Conservation (phyloP, 2,329 filamentous ascomycete species). For the Calonectria fujianensis region DNA sequence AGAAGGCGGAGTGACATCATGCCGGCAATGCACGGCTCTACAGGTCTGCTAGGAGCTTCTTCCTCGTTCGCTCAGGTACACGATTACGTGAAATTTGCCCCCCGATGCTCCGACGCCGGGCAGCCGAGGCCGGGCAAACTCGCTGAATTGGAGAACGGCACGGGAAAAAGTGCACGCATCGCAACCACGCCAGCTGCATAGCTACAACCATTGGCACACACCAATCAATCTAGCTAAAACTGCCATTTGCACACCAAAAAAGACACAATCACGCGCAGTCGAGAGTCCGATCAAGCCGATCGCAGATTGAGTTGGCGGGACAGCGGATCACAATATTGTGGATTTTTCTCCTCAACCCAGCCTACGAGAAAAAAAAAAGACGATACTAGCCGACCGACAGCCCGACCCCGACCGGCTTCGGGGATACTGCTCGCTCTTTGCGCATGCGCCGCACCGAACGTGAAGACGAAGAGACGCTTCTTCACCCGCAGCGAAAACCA, state of each 20-base stretch:
- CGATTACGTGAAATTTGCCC: constrained; percentile 40
- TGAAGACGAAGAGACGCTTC: neutral
- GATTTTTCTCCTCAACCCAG: constrained; percentile 20
- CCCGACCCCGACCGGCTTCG: constrained; percentile 49
- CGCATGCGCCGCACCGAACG: constrained; percentile 14
- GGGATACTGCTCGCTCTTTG: constrained; percentile 33
- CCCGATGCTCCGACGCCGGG: constrained; percentile 53
- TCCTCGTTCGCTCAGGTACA: constrained; percentile 23
- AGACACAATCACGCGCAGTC: neutral
- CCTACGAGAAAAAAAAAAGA: constrained; percentile 40
- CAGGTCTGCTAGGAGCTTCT: neutral
- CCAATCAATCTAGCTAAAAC: neutral
- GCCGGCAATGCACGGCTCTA: constrained; percentile 53
- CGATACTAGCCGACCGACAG: constrained; percentile 54
- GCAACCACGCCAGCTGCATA: neutral
- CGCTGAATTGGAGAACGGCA: constrained; percentile 7
- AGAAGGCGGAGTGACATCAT: constrained; percentile 46
- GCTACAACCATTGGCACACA: constrained; percentile 1
- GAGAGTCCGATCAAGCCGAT: neutral
- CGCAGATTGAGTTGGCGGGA: constrained; percentile 17
- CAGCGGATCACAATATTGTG: constrained; percentile 32
- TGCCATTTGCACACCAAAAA: neutral
- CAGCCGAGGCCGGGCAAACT: constrained; percentile 34
- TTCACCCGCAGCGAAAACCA: neutral
- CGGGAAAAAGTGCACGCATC: constrained; percentile 7